Evolutionary conservation across 225 moss, liverwort and hornwort genomes (phyloP), one percentile per base, ranked within the genome.

Genomic region (Polytrichum commune): DNA sequence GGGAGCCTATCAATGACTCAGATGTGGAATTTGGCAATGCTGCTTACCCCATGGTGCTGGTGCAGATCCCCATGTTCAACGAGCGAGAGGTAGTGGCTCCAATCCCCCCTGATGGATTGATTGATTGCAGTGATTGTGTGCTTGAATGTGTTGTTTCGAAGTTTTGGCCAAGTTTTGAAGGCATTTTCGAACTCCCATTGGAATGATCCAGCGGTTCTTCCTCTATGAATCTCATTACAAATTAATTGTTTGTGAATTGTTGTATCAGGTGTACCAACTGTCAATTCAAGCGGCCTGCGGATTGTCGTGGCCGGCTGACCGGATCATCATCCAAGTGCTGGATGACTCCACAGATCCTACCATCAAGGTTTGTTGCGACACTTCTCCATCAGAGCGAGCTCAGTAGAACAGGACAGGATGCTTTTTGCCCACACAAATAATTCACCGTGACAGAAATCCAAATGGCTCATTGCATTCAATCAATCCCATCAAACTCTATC

Each of bases 11-110:
- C 53, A 58, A 80, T 23, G 93, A 91, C 33, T 46, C 46, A 16
- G 93, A 93, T 24, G 72, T 88, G 4, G 93, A 93, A 75, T 78
- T 84, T 0, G 93, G 91, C 19, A 91, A 86, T 69, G 73, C 88
- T 0, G 67, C 83, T 2, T 93, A 90, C 7, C 93, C 93, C 3
- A 91, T 90, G 91, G 93, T 93, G 8, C 60, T 93, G 8, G 90
- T 93, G 18, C 93, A 93, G 77, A 84, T 93, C 54, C 93, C 93
- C 5, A 93, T 93, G 93, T 93, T 77, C 63, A 93, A 93, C 29
- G 93, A 93, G 70, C 74, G 88, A 61, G 93, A 93, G 91, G 93
- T 93, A 68, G 27, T 5, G 30, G 0, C 6, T 3, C 4, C 13
- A 2, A 6, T 10, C 25, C 27, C 19, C 7, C 27, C 18, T n/a